These are phyloP conservation scores for Lyophyllum decastes DNA, from an alignment of 768 basidiomycete species.

Conservation along the genomic window DNA sequence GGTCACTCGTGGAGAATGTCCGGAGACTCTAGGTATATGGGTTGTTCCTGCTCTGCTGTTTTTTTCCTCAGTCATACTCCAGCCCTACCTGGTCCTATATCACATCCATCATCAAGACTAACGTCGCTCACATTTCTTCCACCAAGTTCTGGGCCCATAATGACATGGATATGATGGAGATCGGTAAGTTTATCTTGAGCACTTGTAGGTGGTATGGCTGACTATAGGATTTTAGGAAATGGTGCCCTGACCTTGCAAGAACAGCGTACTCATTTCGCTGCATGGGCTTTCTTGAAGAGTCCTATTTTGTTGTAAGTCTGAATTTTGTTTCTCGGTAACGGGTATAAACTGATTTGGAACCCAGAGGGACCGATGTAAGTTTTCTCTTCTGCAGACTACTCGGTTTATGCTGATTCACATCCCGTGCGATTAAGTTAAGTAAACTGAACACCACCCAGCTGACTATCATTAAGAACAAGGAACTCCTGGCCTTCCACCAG, in stretches of 20 bases:
- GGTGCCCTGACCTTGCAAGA: conserved; percentile 49
- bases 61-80: neutral
- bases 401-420: neutral
- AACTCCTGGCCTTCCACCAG: conserved; percentile 58
- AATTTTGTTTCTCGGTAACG: neutral
- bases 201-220: too few relatives aligned
- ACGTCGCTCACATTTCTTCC: conserved; percentile 40
- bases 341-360: neutral
- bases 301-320: conserved; percentile 48
- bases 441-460: conserved; percentile 40
- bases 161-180: conserved; percentile 64
- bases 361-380: conserved; percentile 41
- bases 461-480: conserved; percentile 49
- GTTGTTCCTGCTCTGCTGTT: neutral
- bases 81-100: conserved; percentile 54
- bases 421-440: conserved; percentile 35
- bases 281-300: conserved; percentile 59
- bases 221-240: conserved; percentile 34
- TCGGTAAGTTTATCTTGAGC: conserved; percentile 23
- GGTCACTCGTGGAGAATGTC: conserved; percentile 59
- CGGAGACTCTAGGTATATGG: conserved; percentile 40
- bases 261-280: conserved; percentile 58
- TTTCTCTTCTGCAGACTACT: neutral
- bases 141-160: conserved; percentile 52
- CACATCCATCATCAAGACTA: conserved; percentile 42